Evolutionary conservation across 2,329 filamentous ascomycete genomes (phyloP).

Genomic region (Geoglossum cookeanum): DNA sequence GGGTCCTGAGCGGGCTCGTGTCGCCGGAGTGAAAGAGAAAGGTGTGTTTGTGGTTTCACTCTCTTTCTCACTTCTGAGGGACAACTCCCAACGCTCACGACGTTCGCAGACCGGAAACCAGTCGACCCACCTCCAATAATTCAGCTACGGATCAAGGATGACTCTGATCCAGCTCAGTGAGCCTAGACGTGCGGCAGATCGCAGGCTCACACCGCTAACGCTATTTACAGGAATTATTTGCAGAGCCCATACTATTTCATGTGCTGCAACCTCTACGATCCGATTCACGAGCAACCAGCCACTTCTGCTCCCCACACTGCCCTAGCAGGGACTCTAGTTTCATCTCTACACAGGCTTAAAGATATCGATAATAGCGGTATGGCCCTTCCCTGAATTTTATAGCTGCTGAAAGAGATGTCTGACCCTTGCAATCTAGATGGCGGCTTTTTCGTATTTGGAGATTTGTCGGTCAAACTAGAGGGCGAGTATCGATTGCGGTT

Average conservation of each 20-base stretch:
- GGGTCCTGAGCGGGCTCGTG: constrained; percentile 46
- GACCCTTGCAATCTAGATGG: constrained; percentile 33
- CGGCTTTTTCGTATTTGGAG: constrained; percentile 80
- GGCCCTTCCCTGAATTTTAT: constrained; percentile 8
- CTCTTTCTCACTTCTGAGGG: neutral
- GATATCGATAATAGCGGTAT: constrained; percentile 48
- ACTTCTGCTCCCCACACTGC: constrained; percentile 29
- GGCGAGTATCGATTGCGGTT: constrained; percentile 60
- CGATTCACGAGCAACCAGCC: constrained; percentile 26
- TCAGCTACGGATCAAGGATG: constrained; percentile 39
- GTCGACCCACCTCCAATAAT: constrained; percentile 77
- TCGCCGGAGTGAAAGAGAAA: constrained; percentile 58
- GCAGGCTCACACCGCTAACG: constrained; percentile 6
- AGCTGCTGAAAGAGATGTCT: constrained; percentile 1
- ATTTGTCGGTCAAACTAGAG: constrained; percentile 59
- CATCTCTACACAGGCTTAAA: constrained; percentile 66
- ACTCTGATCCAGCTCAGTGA: constrained; percentile 38
- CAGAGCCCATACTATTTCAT: constrained; percentile 48
- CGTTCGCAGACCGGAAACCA: constrained; percentile 51
- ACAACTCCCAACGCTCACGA: neutral
- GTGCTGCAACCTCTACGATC: constrained; percentile 35
- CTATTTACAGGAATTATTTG: constrained; percentile 32
- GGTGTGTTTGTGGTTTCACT: constrained; percentile 24
- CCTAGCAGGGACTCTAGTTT: constrained; percentile 54
- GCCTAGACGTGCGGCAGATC: constrained; percentile 14